Base-by-base conservation (phyloP, 1,139 yeast genomes). In the Eremothecium gossypii region DNA sequence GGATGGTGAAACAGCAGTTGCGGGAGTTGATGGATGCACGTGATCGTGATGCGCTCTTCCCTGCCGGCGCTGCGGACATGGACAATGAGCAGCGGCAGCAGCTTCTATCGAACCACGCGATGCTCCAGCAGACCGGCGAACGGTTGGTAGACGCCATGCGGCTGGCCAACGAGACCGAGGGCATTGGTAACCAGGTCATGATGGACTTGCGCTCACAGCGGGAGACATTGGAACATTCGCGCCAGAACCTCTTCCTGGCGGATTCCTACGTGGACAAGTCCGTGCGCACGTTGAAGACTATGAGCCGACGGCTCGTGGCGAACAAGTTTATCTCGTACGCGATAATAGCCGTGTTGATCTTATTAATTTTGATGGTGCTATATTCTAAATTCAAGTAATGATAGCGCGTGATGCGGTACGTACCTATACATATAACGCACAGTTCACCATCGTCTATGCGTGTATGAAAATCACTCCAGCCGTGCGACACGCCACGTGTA, bases 241-340 rank as follows among this genome's bases (percentile, higher is more conserved):
- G 97, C 60, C 79, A 79, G 53, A 85, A 95, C 0, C 69, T 93
- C 41, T 74, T 76, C 64, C 93, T 87, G 49, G 97, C 98, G 0
- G 97, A 93, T 58, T 78, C 83, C 1, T 87, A 89, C 56, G 95
- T 93, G 41, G 98, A 91, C 63, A 80, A 83, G 59, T 81, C 94
- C 42, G 76, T 93, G 46, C 76, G 83, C 46, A 93, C 98, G 0
- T 69, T 93, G 56, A 80, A 86, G 55, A 74, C 86, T 17, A 93
- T 93, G 98, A 83, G 96, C 27, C 74, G 97, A 63, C 69, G 98
- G 56, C 73, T 91, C 71, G 89, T 94, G n/a, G 94, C 97, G 4
- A 93, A 93, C 65, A 83, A 87, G 63, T 73, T 89, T 53, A 85
- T 93, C 48, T 87, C 95, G 45, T 86, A 87, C 55, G 95, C 95